Evolutionary conservation across 306 rosid species (phyloP).

Genomic region (Quercus robur): DNA sequence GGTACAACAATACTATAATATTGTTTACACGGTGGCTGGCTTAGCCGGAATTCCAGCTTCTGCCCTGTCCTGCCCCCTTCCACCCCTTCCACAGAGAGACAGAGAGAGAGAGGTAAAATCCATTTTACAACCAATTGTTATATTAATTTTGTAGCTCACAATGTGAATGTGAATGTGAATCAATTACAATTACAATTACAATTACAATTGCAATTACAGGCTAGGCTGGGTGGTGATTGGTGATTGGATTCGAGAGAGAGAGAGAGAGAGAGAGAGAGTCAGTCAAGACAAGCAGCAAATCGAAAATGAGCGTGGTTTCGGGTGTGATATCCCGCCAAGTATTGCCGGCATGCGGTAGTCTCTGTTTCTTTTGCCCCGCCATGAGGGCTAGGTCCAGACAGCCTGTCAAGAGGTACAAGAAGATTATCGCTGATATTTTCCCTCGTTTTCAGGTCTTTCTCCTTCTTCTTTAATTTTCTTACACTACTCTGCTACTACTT

Average conservation of each 20-base stretch:
- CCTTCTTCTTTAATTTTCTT: neutral
- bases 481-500: too few relatives aligned
- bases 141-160: neutral
- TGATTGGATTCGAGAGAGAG: slow-evolving; percentile 21
- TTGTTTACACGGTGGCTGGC: too few relatives aligned
- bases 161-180: slow-evolving; percentile 13
- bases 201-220: too few relatives aligned
- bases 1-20: too few relatives aligned
- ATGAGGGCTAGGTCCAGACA: slow-evolving; percentile 94
- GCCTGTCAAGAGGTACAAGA: slow-evolving; percentile 99
- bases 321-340: slow-evolving; percentile 92
- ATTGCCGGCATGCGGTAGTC: slow-evolving; percentile 83
- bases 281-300: too few relatives aligned
- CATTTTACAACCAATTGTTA: neutral
- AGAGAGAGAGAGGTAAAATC: too few relatives aligned
- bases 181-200: too few relatives aligned
- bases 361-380: slow-evolving; percentile 87
- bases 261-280: too few relatives aligned
- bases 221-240: neutral
- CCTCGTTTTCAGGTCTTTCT: slow-evolving; percentile 76
- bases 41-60: too few relatives aligned
- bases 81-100: too few relatives aligned
- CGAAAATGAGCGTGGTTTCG: slow-evolving; percentile 57
- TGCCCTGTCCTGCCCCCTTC: too few relatives aligned
- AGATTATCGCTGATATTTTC: slow-evolving; percentile 86